Evolutionary conservation across 2,329 filamentous ascomycete genomes (phyloP), one percentile per base, ranked within the genome.

Genomic region (Sclerotinia glacialis): DNA sequence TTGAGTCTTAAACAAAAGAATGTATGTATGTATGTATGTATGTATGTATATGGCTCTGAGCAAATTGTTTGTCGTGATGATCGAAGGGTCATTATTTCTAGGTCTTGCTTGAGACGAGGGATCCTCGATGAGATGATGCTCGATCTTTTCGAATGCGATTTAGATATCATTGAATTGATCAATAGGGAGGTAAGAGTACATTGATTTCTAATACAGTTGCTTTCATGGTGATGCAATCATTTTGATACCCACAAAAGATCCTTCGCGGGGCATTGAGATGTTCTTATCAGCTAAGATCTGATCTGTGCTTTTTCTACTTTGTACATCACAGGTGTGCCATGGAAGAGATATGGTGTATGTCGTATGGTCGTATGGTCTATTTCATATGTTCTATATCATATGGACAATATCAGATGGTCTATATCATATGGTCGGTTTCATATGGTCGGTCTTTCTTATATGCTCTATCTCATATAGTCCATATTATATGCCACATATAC

Each of bases 201-300:
- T 34, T 23, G 56, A 59, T 59, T 46, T 34, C 21, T 9, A 16
- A 34, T 23, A 34, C 6, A 46, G 28, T 34, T 34, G 6, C 23
- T 53, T 28, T 28, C 26, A 9, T 46, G 9, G 21, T n/a, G 23
- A 16, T 58, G 16, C 26, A 44, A 21, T 21, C 23, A 26, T 14
- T 7, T 7, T 21, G n/a, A n/a, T 46, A 58, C 23, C 26, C 18
- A 58, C 26, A 16, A 46, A 58, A 58, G 40, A 46, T 26, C 8
- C 26, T 59, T 47, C 42, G 56, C 42, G 18, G 56, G 56, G 42
- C 56, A 34, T n/a, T 53, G 50, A 37, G 26, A 14, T 16, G n/a
- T 59, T 6, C 42, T 59, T 47, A 46, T 59, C 56, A 46, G 37
- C 37, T 40, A 40, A 40, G 37, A 40, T 40, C 37, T 40, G 37